Percentiles rank a stretch among this genome's conserved stretches.
These are phyloP conservation scores for Microsporum audouinii DNA, from an alignment of 2,329 filamentous ascomycete genomes.

Conservation along the genomic window DNA sequence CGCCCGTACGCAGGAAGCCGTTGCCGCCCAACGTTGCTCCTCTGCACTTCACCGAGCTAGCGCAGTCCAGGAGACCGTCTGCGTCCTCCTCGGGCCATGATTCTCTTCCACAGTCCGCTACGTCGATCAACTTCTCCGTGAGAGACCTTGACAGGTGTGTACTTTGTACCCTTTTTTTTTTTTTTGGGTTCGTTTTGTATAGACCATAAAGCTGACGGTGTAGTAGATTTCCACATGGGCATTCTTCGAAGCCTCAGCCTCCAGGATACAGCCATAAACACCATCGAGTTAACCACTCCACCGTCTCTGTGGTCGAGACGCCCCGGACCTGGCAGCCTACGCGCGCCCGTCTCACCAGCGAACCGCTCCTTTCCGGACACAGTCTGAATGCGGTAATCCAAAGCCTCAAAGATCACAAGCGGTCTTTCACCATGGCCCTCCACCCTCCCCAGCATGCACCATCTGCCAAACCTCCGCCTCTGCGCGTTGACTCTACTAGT, in stretches of 20 bases:
- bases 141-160: constrained; percentile 35
- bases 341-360: background rate
- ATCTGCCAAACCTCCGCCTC: constrained; percentile 29
- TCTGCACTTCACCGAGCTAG: constrained; percentile 23
- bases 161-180: constrained; percentile 14
- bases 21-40: constrained; percentile 42
- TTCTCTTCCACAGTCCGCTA: constrained; percentile 14
- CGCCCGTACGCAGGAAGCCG: constrained; percentile 43
- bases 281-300: background rate
- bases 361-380: background rate
- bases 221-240: background rate
- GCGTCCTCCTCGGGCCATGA: background rate
- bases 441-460: constrained; percentile 24
- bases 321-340: background rate
- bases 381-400: constrained; percentile 5
- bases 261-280: background rate
- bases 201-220: background rate
- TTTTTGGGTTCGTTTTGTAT: background rate
- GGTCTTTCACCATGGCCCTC: constrained; percentile 35
- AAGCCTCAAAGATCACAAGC: constrained; percentile 19
- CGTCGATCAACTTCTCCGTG: constrained; percentile 23
- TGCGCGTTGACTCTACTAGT: constrained; percentile 33
- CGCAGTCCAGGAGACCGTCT: constrained; percentile 7
- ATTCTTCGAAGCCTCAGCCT: background rate
- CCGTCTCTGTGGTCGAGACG: background rate